Conservation (phyloP, 345 rosid genomes). For the Trapa bicornis region DNA sequence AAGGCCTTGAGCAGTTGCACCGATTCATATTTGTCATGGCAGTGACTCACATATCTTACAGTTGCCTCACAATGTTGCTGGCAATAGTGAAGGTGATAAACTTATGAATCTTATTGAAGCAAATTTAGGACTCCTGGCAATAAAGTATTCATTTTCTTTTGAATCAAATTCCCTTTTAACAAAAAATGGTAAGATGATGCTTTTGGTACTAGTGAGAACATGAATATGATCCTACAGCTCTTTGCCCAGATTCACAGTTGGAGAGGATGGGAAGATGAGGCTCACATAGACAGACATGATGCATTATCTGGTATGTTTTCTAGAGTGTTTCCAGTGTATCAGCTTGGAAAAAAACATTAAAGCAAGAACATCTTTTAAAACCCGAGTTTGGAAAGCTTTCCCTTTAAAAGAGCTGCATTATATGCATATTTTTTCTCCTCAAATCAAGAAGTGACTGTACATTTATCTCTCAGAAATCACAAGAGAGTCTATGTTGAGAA, state of each 20-base stretch:
- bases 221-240: conserved; percentile 1
- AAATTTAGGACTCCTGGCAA: background rate
- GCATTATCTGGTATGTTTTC: conserved; percentile 43
- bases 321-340: background rate
- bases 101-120: background rate
- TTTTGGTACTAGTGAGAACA: background rate
- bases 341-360: background rate
- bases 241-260: conserved; percentile 73
- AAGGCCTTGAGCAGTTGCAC: conserved; percentile 88
- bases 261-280: conserved; percentile 88
- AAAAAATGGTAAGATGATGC: conserved; percentile 80
- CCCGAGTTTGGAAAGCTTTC: background rate
- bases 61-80: conserved; percentile 93
- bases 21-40: conserved; percentile 99
- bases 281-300: conserved; percentile 51
- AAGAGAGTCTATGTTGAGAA: conserved; percentile 36
- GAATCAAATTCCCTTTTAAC: conserved; percentile 19
- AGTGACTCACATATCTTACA: conserved; percentile 78
- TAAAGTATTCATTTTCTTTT: too few species aligned
- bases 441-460: conserved; percentile 6
- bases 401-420: background rate
- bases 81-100: conserved; percentile 74
- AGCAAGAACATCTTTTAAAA: background rate
- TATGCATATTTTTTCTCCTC: background rate
- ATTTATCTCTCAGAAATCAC: conserved; percentile 35